A percentile compares a stretch with the other conserved stretches of the same genome.
phyloP scores from a whole-genome alignment of 345 rosid species.

The Gossypium sturtianum region DNA sequence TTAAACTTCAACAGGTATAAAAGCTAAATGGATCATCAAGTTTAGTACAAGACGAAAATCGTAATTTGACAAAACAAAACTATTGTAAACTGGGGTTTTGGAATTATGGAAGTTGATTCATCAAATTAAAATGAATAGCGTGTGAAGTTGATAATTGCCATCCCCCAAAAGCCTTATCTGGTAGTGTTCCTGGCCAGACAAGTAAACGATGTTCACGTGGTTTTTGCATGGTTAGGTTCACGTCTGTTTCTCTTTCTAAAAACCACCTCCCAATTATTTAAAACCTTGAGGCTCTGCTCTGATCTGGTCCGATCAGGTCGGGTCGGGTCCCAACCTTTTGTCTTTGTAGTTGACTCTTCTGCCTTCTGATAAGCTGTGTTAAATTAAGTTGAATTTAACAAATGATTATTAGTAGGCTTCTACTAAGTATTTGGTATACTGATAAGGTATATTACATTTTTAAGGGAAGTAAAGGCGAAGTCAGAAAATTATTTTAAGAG shows the following conservation, averaged over 20 bases:
- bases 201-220: conserved; percentile 8
- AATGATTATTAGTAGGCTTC: not conserved
- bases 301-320: not conserved
- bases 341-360: conserved; percentile 1
- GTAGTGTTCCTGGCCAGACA: not conserved
- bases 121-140: not conserved
- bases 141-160: not conserved
- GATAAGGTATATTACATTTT: too few relatives aligned
- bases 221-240: not conserved
- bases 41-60: too few relatives aligned
- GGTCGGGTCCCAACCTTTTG: not conserved
- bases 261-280: conserved; percentile 9
- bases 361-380: not conserved
- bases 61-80: too few relatives aligned
- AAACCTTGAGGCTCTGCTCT: not conserved
- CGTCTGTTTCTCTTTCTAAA: conserved; percentile 2
- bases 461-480: too few relatives aligned
- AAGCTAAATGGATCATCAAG: too few relatives aligned
- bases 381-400: not conserved
- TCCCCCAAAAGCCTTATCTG: not conserved
- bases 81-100: not conserved
- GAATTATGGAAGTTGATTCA: not conserved
- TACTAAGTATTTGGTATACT: not conserved
- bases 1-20: too few relatives aligned
- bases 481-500: too few relatives aligned